Base-by-base conservation (phyloP, 2,329 filamentous ascomycete species). In the Colletotrichum abscissum region DNA sequence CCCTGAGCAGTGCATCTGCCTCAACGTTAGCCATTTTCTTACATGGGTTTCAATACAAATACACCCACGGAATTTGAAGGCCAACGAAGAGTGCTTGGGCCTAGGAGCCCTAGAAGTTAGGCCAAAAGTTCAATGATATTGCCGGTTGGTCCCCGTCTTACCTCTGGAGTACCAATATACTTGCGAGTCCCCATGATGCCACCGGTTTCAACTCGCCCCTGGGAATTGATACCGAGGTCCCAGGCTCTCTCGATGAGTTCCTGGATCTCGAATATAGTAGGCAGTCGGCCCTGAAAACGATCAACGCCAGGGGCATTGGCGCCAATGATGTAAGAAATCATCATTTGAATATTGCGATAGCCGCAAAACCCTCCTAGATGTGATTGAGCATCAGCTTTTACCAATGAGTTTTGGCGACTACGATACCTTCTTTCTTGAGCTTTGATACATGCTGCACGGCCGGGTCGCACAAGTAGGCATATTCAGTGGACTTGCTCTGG, bases 301-400 rank as follows among this genome's bases (percentile, higher is more conserved):
- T 92, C 86, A 73, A 88, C 82, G 0, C 93, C 94, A 14, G 86
- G 82, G 14, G 86, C 86, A 52, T 85, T 81, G 1, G 89, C 84
- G 9, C 88, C 89, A 72, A 92, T 89, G 24, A 98, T 90, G 80
- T 94, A 95, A 0, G 95, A 96, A 16, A 93, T 85, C 76, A 98
- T 83, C 92, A 97, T 97, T 81, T 98, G 97, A 38, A 98, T 97
- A 79, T 97, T 98, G 54, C 96, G 90, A 80, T 98, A 98, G 4
- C 96, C 96, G 80, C 96, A 98, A 80, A 98, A 98, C 6, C 95
- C 94, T 26, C 95, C 95, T 90, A 26, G 3, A 22, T 22, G 2
- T 59, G 11, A n/a, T 22, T 74, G 24, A 74, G 54, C 57, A 55
- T 5, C 22, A 14, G 11, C 7, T 28, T 8, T 22, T 5, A 19